Percentiles rank a stretch among this genome's conserved stretches.
Conservation (phyloP, 169 alveolate species). For the Fabrea salina region DNA sequence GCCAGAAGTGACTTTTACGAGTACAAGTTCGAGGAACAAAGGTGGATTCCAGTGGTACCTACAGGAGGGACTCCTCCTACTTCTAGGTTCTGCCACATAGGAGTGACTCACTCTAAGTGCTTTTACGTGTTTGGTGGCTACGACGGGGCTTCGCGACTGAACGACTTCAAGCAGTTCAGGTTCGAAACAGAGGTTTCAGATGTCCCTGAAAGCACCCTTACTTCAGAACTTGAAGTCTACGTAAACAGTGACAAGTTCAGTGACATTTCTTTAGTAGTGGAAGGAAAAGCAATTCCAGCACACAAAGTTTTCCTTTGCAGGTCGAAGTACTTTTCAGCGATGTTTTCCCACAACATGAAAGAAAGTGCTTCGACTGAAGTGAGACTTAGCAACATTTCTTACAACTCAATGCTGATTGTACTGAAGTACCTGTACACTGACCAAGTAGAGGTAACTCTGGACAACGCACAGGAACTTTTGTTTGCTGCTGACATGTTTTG, state of each 20-base stretch:
- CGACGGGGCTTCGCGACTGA: constrained; percentile 83
- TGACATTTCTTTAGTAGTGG: constrained; percentile 44
- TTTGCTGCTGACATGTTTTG: constrained; percentile 79
- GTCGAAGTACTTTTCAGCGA: constrained; percentile 65
- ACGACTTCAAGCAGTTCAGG: constrained; percentile 70
- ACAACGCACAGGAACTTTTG: constrained; percentile 70
- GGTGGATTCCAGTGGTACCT: constrained; percentile 39
- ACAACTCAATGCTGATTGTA: constrained; percentile 52
- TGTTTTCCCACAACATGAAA: constrained; percentile 60
- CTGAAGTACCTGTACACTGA: constrained; percentile 68
- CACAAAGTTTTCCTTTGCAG: constrained; percentile 39
- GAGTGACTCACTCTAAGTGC: constrained; percentile 66
- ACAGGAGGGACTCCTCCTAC: constrained; percentile 36
- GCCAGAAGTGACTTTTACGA: constrained; percentile 78
- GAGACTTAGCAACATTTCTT: constrained; percentile 52
- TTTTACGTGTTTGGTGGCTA: constrained; percentile 86
- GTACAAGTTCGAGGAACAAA: constrained; percentile 53
- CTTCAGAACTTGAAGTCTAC: constrained; percentile 24
- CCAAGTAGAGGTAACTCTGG: constrained; percentile 48
- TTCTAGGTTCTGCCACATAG: constrained; percentile 61
- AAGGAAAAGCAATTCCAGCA: constrained; percentile 45
- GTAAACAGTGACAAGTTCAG: constrained; percentile 40
- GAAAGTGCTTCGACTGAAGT: constrained; percentile 45
- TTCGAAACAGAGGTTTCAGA: neutral
- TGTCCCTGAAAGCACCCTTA: constrained; percentile 41